Conservation (phyloP, 805 yeast species). For the Helenozyma rhizophorensis region DNA sequence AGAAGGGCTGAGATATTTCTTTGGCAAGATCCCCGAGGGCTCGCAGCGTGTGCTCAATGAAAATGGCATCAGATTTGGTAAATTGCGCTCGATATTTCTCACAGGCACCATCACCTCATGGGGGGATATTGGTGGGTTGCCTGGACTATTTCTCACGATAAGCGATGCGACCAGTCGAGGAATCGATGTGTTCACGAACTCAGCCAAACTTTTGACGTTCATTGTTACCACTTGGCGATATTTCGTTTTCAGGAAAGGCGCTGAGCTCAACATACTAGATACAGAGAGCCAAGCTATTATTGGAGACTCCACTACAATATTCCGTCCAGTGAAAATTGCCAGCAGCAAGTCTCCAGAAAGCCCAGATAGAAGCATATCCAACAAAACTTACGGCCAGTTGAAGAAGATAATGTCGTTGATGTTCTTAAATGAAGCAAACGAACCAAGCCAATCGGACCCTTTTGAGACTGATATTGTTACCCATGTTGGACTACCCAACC, state of each 20-base stretch:
- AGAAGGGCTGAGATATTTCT: conserved; percentile 53
- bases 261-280: conserved; percentile 41
- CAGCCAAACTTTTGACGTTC: conserved; percentile 32
- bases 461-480: conserved; percentile 36
- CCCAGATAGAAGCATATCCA: conserved; percentile 1
- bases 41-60: conserved; percentile 72
- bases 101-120: conserved; percentile 71
- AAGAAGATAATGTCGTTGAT: conserved; percentile 43
- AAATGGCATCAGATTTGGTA: conserved; percentile 51
- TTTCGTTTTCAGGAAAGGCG: conserved; percentile 78
- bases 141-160: conserved; percentile 79
- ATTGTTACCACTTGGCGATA: conserved; percentile 79
- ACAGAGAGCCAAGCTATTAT: conserved; percentile 26
- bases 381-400: conserved; percentile 15
- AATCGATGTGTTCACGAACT: conserved; percentile 49
- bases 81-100: conserved; percentile 61
- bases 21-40: conserved; percentile 86
- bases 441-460: conserved; percentile 23
- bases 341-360: conserved; percentile 1
- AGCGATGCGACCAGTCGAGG: conserved; percentile 69
- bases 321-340: conserved; percentile 33
- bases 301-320: conserved; percentile 34
- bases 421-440: conserved; percentile 40
- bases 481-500: conserved; percentile 30
- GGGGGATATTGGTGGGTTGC: conserved; percentile 85